phyloP scores from a whole-genome alignment of 495 filamentous ascomycete species.

The Daldinia decipiens region DNA sequence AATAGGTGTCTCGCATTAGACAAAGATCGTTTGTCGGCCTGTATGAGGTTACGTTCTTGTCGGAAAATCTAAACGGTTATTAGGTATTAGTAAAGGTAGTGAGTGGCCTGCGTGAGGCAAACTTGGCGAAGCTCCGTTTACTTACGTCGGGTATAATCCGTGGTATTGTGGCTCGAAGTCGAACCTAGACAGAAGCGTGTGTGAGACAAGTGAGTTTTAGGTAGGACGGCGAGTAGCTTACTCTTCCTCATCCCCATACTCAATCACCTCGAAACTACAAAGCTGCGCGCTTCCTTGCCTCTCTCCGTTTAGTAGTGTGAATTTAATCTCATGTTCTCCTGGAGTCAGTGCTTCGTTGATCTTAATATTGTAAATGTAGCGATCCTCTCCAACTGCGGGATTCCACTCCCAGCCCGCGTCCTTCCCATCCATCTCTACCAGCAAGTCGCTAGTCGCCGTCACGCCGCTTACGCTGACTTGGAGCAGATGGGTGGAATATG shows the following conservation, averaged over 20 bases:
- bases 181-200: slow-evolving; percentile 25
- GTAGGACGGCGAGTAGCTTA: slow-evolving; percentile 15
- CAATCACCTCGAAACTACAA: slow-evolving; percentile 43
- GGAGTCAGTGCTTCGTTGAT: slow-evolving; percentile 30
- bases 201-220: neutral
- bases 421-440: slow-evolving; percentile 38
- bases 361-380: slow-evolving; percentile 45
- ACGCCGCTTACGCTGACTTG: slow-evolving; percentile 43
- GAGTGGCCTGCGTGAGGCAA: neutral
- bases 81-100: neutral
- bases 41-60: slow-evolving; percentile 34
- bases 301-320: slow-evolving; percentile 38
- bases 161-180: slow-evolving; percentile 35
- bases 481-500: slow-evolving; percentile 36
- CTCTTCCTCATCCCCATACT: slow-evolving; percentile 38
- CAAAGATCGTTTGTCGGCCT: slow-evolving; percentile 43
- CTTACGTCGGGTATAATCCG: slow-evolving; percentile 46
- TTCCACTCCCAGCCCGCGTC: slow-evolving; percentile 43
- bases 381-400: slow-evolving; percentile 39
- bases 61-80: slow-evolving; percentile 31
- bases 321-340: slow-evolving; percentile 33
- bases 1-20: slow-evolving; percentile 41
- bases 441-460: slow-evolving; percentile 39
- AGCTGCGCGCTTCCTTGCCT: slow-evolving; percentile 43
- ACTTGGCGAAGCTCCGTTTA: neutral